Conservation (phyloP, 1,284 basidiomycete genomes). For the Ustilago shanxiensis region DNA sequence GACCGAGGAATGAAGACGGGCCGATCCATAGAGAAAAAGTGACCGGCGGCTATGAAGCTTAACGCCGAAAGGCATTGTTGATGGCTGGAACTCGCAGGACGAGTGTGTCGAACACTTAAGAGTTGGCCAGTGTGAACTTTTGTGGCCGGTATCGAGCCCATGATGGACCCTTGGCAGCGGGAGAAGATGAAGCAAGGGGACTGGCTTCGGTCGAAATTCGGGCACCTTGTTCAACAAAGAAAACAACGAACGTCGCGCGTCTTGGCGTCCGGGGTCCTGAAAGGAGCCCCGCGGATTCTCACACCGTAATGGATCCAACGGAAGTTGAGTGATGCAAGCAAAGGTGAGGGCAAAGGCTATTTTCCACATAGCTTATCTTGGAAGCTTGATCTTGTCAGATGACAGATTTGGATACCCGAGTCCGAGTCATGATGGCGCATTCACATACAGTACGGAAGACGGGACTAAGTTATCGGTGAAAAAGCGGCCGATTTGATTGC, state of each 20-base stretch:
- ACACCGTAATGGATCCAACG: too few species aligned
- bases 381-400: background rate
- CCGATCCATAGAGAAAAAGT: too few species aligned
- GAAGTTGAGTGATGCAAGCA: too few species aligned
- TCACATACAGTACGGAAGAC: background rate
- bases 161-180: background rate
- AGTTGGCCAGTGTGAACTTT: background rate
- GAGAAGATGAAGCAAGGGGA: background rate
- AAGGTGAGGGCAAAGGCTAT: too few species aligned
- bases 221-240: background rate
- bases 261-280: background rate
- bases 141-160: background rate
- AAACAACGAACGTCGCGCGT: background rate
- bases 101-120: background rate
- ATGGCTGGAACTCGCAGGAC: background rate
- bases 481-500: background rate
- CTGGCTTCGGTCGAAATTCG: background rate
- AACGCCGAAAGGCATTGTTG: too few species aligned
- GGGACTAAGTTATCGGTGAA: background rate
- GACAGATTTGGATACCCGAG: background rate
- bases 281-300: conserved; percentile 6
- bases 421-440: background rate
- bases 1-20: too few species aligned
- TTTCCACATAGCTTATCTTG: background rate
- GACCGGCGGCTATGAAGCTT: too few species aligned